Percentiles rank a stretch among this genome's conserved stretches.
These are phyloP conservation scores for Aspergillus baeticus DNA, from an alignment of 495 filamentous ascomycete genomes.

Conservation along the genomic window DNA sequence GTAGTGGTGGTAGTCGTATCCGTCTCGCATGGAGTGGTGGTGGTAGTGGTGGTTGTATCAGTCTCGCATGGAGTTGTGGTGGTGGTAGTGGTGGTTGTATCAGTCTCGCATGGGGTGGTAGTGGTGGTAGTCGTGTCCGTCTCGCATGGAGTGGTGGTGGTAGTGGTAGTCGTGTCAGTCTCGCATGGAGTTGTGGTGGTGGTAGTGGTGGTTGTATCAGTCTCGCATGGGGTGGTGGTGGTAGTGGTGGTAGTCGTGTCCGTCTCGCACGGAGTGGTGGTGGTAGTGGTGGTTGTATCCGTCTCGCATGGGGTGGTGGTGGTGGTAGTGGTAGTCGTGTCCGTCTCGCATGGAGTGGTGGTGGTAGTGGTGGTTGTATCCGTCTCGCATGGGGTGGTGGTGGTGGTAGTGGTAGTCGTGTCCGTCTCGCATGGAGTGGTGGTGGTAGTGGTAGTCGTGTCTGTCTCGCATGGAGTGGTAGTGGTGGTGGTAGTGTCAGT, in stretches of 20 bases:
- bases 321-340: neutral
- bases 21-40: conserved; percentile 9
- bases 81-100: too few species aligned
- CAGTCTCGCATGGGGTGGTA: conserved; percentile 1
- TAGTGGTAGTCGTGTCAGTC: neutral
- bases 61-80: too few species aligned
- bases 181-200: neutral
- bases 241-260: neutral
- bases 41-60: neutral
- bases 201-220: neutral
- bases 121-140: neutral
- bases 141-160: neutral
- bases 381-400: too few species aligned
- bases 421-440: too few species aligned
- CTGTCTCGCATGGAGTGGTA: too few species aligned
- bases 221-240: neutral
- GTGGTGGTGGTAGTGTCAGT: too few species aligned
- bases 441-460: too few species aligned
- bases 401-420: too few species aligned
- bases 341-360: conserved; percentile 1
- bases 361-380: neutral
- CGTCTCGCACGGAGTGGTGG: neutral
- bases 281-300: neutral
- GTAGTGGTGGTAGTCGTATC: neutral
- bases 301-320: neutral